phyloP scores from a whole-genome alignment of 1,284 basidiomycete species.

The Gomphus sp. region DNA sequence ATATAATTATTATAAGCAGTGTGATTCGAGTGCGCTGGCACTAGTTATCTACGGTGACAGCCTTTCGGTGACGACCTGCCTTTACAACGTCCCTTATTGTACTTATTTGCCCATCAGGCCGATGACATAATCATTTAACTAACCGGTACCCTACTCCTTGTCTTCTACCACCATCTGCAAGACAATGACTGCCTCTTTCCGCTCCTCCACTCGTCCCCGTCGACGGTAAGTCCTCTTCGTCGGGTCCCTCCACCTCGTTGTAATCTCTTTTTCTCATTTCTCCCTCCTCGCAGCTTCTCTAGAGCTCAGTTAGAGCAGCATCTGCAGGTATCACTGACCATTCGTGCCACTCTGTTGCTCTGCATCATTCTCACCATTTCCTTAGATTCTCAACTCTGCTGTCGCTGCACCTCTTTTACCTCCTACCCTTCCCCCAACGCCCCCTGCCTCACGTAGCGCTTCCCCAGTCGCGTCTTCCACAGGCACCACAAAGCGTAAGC shows the following conservation, averaged over 20 bases:
- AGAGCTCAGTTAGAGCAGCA: conserved; percentile 1
- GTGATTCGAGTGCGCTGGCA: not conserved
- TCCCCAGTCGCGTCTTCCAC: no score
- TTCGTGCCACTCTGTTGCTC: not conserved
- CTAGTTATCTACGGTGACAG: not conserved
- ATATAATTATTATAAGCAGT: no score
- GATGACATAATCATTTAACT: conserved; percentile 10
- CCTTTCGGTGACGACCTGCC: not conserved
- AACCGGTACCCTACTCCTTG: conserved; percentile 4
- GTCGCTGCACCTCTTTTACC: no score
- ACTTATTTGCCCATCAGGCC: not conserved
- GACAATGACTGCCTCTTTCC: not conserved
- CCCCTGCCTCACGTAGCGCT: no score
- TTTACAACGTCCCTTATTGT: not conserved
- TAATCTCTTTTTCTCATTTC: not conserved
- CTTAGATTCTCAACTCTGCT: no score
- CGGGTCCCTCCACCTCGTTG: not conserved
- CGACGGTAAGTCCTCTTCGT: not conserved
- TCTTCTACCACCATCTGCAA: conserved; percentile 1
- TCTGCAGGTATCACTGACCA: conserved; percentile 2
- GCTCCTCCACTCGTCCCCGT: not conserved
- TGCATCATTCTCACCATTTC: no score
- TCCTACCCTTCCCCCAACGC: no score
- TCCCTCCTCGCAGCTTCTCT: not conserved
- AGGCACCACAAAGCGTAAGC: no score